phyloP scores from a whole-genome alignment of 805 yeast species.

The Saccharomycopsis vini region DNA sequence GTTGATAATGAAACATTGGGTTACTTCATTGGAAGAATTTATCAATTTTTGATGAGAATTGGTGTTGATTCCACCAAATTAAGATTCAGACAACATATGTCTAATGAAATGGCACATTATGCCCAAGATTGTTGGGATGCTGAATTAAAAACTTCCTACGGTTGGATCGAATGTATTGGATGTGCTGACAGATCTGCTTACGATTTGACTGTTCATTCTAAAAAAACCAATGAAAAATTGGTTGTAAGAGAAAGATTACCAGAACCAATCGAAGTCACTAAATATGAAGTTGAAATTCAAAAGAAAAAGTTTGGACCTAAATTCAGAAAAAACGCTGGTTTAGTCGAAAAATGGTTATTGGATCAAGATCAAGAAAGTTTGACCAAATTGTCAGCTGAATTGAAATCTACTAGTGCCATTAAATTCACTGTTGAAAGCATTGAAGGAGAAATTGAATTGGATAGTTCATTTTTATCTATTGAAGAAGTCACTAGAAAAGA shows the following conservation, averaged over 20 bases:
- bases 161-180: constrained; percentile 99
- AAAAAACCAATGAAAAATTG: constrained; percentile 88
- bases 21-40: constrained; percentile 91
- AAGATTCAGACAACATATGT: constrained; percentile 98
- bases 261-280: constrained; percentile 75
- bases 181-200: constrained; percentile 99
- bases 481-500: constrained; percentile 73
- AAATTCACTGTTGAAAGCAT: constrained; percentile 59
- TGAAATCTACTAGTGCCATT: constrained; percentile 53
- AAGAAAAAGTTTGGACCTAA: constrained; percentile 97
- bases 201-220: constrained; percentile 91
- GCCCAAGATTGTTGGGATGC: constrained; percentile 99
- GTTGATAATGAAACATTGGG: constrained; percentile 97
- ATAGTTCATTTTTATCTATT: constrained; percentile 60
- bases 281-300: constrained; percentile 76
- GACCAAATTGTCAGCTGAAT: constrained; percentile 64
- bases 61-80: constrained; percentile 81
- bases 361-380: constrained; percentile 77
- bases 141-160: constrained; percentile 89
- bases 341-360: constrained; percentile 72
- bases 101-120: constrained; percentile 99
- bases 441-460: constrained; percentile 57
- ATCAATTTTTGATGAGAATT: constrained; percentile 70
- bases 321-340: constrained; percentile 94
- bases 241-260: constrained; percentile 87